Base-by-base conservation (phyloP, 106 monocot genomes). In the Phalaenopsis aphrodite region DNA sequence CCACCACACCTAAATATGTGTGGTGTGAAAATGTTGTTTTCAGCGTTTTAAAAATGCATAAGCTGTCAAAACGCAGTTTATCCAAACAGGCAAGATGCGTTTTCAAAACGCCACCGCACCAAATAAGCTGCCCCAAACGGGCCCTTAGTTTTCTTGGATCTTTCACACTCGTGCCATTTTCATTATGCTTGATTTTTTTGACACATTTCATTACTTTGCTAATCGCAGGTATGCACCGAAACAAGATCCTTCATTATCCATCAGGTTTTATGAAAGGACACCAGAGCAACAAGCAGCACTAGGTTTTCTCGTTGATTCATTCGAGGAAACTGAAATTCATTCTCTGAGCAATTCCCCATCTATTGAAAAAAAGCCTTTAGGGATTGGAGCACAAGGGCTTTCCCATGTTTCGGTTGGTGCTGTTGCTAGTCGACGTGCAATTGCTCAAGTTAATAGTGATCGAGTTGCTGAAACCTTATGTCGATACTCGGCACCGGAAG, bases 401-500 rank as follows among this genome's bases (percentile, higher is more conserved):
- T 82, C 95, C 41, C 93, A 93, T 86, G 95, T 93, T 71, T 91
- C 87, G 41, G 87, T 99, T 83, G 99, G 95, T 82, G 89, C 93
- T 79, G 79, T 91, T 82, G 89, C 93, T 78, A 92, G 87, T 56
- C 89, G 89, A 41, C 90, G 89, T 80, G 87, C 93, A 77, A 99
- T 99, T 82, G 99, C 88, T 80, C 89, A 99, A 73, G 85, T 82
- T 64, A 90, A 88, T 76, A 80, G 84, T 81, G 93, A 94, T n/a
- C 85, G 95, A 81, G 84, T 90, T 81, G 85, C 94, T 65, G 85
- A 80, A 49, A 89, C 88, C 75, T 81, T 99, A 18, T 99, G 87
- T 80, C 93, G 95, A 76, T 99, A 99, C 78, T 88, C 99, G 67
- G 89, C 99, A 74, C 99, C 99, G 56, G 99, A 99, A 85, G 99